phyloP scores from a whole-genome alignment of 495 filamentous ascomycete species.

The Penicillium turbatum region DNA sequence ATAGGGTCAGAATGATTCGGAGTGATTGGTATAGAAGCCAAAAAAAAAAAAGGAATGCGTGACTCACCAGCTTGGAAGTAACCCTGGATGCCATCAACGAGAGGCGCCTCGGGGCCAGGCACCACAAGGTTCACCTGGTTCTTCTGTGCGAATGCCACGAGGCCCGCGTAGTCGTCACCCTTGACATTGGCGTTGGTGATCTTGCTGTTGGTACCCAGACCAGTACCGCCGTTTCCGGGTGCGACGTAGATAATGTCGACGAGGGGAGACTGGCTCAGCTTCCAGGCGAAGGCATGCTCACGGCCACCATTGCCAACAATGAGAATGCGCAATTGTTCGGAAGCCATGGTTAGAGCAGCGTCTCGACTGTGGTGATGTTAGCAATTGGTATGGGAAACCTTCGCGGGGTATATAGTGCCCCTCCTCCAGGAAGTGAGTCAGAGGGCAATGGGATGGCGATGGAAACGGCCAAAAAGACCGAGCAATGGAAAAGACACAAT shows the following conservation, averaged over 20 bases:
- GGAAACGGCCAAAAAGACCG: background rate
- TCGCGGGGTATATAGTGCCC: constrained; percentile 29
- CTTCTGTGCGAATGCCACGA: constrained; percentile 69
- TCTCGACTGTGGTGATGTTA: constrained; percentile 30
- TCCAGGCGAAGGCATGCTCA: constrained; percentile 95
- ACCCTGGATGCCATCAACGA: constrained; percentile 86
- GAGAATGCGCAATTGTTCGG: constrained; percentile 59
- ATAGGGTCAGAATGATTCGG: constrained; percentile 12
- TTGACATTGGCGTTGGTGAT: constrained; percentile 68
- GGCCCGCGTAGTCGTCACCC: constrained; percentile 68
- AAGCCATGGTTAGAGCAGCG: constrained; percentile 35
- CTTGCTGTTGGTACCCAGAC: constrained; percentile 55
- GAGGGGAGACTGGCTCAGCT: constrained; percentile 72
- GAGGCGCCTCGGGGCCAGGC: constrained; percentile 85
- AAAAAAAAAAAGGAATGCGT: background rate
- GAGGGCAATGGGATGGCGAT: background rate
- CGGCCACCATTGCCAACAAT: constrained; percentile 90
- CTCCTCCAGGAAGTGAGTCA: constrained; percentile 13
- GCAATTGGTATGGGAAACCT: constrained; percentile 11
- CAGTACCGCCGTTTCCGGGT: constrained; percentile 88
- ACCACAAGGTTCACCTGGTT: constrained; percentile 79
- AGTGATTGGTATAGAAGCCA: background rate
- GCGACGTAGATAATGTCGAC: constrained; percentile 47
- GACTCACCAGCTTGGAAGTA: constrained; percentile 64
- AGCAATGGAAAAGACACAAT: background rate